phyloP scores from a whole-genome alignment of 495 filamentous ascomycete genomes.

The Xylaria flabelliformis region DNA sequence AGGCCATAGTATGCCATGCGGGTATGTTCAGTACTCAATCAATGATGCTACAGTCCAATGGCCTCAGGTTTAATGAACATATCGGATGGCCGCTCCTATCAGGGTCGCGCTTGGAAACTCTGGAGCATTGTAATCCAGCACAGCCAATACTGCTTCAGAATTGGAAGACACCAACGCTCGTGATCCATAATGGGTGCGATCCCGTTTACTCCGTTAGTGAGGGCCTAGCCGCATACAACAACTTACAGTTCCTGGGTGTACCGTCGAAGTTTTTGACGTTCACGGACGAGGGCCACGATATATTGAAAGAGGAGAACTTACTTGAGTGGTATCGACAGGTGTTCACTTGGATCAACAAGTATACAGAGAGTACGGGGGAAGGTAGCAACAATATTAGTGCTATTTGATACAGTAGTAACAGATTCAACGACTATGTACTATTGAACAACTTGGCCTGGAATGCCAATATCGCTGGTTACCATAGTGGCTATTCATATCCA shows the following conservation, averaged over 20 bases:
- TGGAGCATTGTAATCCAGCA: slow-evolving; percentile 34
- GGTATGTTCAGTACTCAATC: slow-evolving; percentile 31
- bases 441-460: neutral
- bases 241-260: slow-evolving; percentile 65
- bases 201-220: slow-evolving; percentile 73
- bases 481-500: too few relatives aligned
- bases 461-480: too few relatives aligned
- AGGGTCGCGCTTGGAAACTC: slow-evolving; percentile 28
- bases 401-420: neutral
- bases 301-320: slow-evolving; percentile 70
- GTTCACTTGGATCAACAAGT: slow-evolving; percentile 64
- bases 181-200: slow-evolving; percentile 67
- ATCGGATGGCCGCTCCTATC: slow-evolving; percentile 10
- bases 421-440: neutral
- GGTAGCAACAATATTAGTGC: neutral
- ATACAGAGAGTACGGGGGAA: slow-evolving; percentile 1
- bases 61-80: neutral
- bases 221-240: slow-evolving; percentile 76
- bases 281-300: slow-evolving; percentile 64
- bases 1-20: slow-evolving; percentile 34
- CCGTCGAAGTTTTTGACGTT: slow-evolving; percentile 65
- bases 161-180: slow-evolving; percentile 41
- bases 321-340: slow-evolving; percentile 73
- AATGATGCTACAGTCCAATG: neutral
- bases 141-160: slow-evolving; percentile 30